Evolutionary conservation across 2,329 filamentous ascomycete genomes (phyloP), one percentile per base, ranked within the genome.

Genomic region (Ophiostoma fasciatum): DNA sequence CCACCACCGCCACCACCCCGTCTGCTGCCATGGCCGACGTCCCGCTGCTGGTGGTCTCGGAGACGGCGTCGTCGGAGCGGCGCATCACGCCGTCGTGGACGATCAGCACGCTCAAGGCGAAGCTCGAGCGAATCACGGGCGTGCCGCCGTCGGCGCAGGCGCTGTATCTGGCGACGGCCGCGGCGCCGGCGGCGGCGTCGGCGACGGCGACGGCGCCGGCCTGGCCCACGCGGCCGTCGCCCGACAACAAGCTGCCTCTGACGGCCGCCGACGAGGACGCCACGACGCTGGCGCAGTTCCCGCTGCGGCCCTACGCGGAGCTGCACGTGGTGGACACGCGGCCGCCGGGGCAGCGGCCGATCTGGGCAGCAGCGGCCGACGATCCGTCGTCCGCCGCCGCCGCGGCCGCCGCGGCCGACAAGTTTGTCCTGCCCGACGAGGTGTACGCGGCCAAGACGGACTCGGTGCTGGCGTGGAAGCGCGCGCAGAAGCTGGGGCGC

Each of bases 391-490:
- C 12, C 5, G 9, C 12, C 8, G 5, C 82, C 59, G 79, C 71
- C 46, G 87, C 93, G 59, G 70, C 81, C 30, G 79, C 80, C 29
- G 68, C 73, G 9, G 84, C 94, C 5, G 74, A 85, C 38, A 94
- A 94, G 62, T 96, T 90, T 56, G 74, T 80, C 43, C 80, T 98
- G 68, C 82, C 85, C n/a, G 66, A 71, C 35, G 69, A 78, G 33
- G 80, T 87, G 51, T 98, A 98, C 59, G 84, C 85, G 54, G 74
- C 75, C 50, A 84, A 87, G 51, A 66, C 75, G 29, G 83, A 94
- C 58, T 88, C 81, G 4, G 90, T 98, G 12, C 71, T 94, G 18
- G 82, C 87, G 6, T 96, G 85, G 85, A 98, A 98, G 61, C 88
- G 82, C 61, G 64, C 75, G n/a, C 78, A 94, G 57, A 87, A 92